Conservation (phyloP, 1,284 basidiomycete genomes). For the Irpex rosettiformis region DNA sequence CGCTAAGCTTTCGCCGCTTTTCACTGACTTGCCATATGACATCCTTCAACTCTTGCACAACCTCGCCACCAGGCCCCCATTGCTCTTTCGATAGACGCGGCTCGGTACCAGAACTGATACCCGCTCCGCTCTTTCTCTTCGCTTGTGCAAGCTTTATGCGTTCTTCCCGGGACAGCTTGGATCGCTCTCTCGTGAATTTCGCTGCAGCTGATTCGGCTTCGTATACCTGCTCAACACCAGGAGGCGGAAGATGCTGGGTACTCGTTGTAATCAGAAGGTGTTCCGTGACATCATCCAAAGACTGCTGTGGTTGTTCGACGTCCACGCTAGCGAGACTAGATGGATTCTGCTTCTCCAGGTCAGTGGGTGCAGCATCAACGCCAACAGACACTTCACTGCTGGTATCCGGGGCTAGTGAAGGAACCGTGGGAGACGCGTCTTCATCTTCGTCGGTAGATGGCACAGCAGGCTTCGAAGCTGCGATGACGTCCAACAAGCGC, state of each 20-base stretch:
- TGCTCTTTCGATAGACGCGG: conserved; percentile 30
- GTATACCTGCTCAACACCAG: conserved; percentile 73
- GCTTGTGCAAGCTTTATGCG: conserved; percentile 59
- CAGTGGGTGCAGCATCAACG: conserved; percentile 20
- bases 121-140: conserved; percentile 40
- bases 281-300: conserved; percentile 51
- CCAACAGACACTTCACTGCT: conserved; percentile 51
- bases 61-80: conserved; percentile 75
- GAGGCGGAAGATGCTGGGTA: conserved; percentile 50
- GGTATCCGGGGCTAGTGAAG: conserved; percentile 46
- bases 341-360: conserved; percentile 6
- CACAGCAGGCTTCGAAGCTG: conserved; percentile 35
- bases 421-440: conserved; percentile 25
- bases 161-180: conserved; percentile 67
- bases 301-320: conserved; percentile 15
- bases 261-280: conserved; percentile 51
- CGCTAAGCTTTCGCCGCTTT: conserved; percentile 51
- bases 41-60: conserved; percentile 78
- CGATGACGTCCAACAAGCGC: conserved; percentile 52
- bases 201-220: conserved; percentile 53
- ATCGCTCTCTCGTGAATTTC: conserved; percentile 48
- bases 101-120: conserved; percentile 7
- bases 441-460: conserved; percentile 38
- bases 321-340: conserved; percentile 6
- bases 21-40: conserved; percentile 83